Conservation (phyloP, 371 early-diverging fungal species). For the Lichtheimia ramosa region DNA sequence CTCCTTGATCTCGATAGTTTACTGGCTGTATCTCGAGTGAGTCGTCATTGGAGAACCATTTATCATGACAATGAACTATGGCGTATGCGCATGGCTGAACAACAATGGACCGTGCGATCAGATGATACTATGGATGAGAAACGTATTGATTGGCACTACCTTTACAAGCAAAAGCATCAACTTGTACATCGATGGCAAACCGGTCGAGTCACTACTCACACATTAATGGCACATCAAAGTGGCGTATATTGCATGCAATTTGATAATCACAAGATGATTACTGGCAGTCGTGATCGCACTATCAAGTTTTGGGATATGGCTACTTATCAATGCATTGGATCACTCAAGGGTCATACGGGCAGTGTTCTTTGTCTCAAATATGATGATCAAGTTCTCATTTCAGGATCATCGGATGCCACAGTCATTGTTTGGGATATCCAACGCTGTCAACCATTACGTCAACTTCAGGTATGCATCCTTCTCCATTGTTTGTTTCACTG, state of each 20-base stretch:
- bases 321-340: constrained; percentile 63
- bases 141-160: constrained; percentile 30
- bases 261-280: constrained; percentile 78
- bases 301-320: constrained; percentile 78
- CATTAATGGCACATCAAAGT: constrained; percentile 77
- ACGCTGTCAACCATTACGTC: constrained; percentile 34
- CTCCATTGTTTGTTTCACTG: not conserved
- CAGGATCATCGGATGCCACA: constrained; percentile 89
- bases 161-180: constrained; percentile 33
- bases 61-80: constrained; percentile 19
- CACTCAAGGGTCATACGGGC: constrained; percentile 81
- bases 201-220: constrained; percentile 13
- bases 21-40: constrained; percentile 6
- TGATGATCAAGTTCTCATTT: constrained; percentile 76
- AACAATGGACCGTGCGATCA: constrained; percentile 10
- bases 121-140: constrained; percentile 3
- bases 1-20: constrained; percentile 13
- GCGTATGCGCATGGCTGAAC: constrained; percentile 13
- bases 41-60: constrained; percentile 8
- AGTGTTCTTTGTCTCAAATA: constrained; percentile 91
- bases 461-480: constrained; percentile 29
- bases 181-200: constrained; percentile 15
- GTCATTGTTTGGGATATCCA: constrained; percentile 85
- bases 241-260: constrained; percentile 95
- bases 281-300: constrained; percentile 92